phyloP scores from a whole-genome alignment of 176 grass and related monocot genomes.

The Musa troglodytarum region DNA sequence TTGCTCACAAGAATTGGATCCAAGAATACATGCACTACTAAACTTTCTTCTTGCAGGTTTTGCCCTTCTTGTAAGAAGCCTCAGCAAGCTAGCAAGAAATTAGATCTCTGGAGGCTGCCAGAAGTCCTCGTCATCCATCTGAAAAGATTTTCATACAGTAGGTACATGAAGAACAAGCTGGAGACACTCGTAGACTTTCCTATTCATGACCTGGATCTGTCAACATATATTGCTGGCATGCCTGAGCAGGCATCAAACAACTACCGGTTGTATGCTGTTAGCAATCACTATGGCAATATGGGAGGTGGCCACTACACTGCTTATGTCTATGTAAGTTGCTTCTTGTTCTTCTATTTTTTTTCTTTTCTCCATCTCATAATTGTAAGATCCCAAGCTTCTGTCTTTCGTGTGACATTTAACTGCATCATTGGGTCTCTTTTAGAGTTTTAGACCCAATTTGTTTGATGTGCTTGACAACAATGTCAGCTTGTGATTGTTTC shows the following conservation, averaged over 20 bases:
- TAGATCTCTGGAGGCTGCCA: constrained; percentile 86
- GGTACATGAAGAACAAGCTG: constrained; percentile 84
- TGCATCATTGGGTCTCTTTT: neutral
- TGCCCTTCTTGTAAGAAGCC: constrained; percentile 86
- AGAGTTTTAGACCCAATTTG: neutral
- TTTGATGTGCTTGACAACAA: too few relatives aligned
- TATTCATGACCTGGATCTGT: constrained; percentile 61
- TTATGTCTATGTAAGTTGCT: constrained; percentile 59
- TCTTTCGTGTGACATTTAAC: neutral
- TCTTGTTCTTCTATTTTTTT: neutral
- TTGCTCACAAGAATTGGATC: neutral
- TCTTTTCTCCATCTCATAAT: neutral
- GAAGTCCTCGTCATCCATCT: constrained; percentile 93
- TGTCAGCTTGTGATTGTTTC: too few relatives aligned
- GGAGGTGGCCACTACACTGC: constrained; percentile 90
- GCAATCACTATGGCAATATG: constrained; percentile 90
- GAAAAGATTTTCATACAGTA: constrained; percentile 77
- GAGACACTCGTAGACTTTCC: constrained; percentile 91
- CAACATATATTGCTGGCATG: constrained; percentile 42
- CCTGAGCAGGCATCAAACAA: constrained; percentile 26
- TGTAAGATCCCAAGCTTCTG: neutral
- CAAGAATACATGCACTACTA: neutral
- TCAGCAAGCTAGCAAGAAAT: constrained; percentile 84
- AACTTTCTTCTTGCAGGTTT: constrained; percentile 41
- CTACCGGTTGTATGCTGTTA: constrained; percentile 71